A percentile compares a stretch with the other conserved stretches of the same genome.
Evolutionary conservation across 1,139 yeast genomes (phyloP).

Genomic region (Debaryomyces coudertii): DNA sequence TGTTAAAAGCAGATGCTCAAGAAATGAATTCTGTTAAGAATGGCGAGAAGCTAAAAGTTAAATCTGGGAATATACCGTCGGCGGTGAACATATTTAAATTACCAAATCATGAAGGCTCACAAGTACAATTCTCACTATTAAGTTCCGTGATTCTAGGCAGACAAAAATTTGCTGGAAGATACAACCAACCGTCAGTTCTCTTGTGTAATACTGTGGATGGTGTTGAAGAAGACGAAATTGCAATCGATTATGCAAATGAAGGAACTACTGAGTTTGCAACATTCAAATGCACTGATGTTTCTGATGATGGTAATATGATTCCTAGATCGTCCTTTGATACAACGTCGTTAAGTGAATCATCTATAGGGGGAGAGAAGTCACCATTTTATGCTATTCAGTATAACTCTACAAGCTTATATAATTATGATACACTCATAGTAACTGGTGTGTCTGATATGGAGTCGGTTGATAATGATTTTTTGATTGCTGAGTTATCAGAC

Average conservation of each 20-base stretch:
- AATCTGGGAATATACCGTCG: conserved; percentile 8
- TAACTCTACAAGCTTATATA: conserved; percentile 33
- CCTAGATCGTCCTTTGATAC: conserved; percentile 48
- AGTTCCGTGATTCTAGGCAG: conserved; percentile 16
- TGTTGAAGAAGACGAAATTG: conserved; percentile 5
- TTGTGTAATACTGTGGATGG: conserved; percentile 19
- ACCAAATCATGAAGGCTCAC: conserved; percentile 3
- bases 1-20: conserved; percentile 33
- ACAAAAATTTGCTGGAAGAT: conserved; percentile 13
- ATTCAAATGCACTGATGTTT: conserved; percentile 48
- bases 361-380: conserved; percentile 46
- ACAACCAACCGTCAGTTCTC: conserved; percentile 15
- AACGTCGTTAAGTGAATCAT: conserved; percentile 48
- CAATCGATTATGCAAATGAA: conserved; percentile 26
- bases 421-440: conserved; percentile 54
- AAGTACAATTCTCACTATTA: conserved; percentile 20
- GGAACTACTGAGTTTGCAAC: conserved; percentile 22
- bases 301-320: conserved; percentile 34
- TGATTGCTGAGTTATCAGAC: conserved; percentile 35
- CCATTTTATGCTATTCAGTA: conserved; percentile 54
- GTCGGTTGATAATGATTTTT: conserved; percentile 35
- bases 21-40: conserved; percentile 26
- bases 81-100: conserved; percentile 17
- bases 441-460: conserved; percentile 24
- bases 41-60: conserved; percentile 21